Base-by-base conservation (phyloP, 768 basidiomycete genomes). In the Trametes cubensis region DNA sequence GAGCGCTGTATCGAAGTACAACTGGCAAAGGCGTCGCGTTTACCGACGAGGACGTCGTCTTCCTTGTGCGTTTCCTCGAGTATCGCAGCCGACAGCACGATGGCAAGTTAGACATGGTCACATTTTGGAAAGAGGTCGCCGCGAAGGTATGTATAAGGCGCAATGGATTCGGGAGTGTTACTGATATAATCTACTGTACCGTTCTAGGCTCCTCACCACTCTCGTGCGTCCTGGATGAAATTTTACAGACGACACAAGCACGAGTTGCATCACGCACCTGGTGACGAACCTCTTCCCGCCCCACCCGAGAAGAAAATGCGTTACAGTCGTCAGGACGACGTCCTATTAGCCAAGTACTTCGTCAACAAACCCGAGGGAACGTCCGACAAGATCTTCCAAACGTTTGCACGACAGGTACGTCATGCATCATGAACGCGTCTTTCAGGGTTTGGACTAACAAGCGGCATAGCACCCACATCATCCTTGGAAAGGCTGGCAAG, bases 401-500 rank as follows among this genome's bases (percentile, higher is more conserved):
- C 80, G 0, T 94, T 94, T 73, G 92, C 85, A 14, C 81, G 86
- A 59, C 60, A 79, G 77, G 92, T 92, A 65, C 63, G 84, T 71
- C 10, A 17, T 7, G 3, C 17, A 42, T 64, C 54, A 23, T 61
- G 41, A 21, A 28, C 11, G 23, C 48, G 8, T 61, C 13, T 18
- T 17, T 18, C 2, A 21, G 15, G 6, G 21, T 38, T 18, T n/a
- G 21, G 25, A 58, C 47, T 58, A 3, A 62, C 25, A 15, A 6
- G 40, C 26, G 6, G 11, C 18, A 57, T 68, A 94, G 92, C 82
- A 93, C 73, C 85, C 91, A 2, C 90, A 93, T 71, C 92, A 94
- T 77, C 92, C 92, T 3, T 94, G 92, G 92, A 94, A 94, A 72
- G 92, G 92, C 15, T 94, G 92, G 92, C 92, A 94, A 73, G 92